Percentiles rank a stretch among this genome's conserved stretches.
These are phyloP conservation scores for Rosa persica DNA, from an alignment of 306 rosid species.

Conservation along the genomic window DNA sequence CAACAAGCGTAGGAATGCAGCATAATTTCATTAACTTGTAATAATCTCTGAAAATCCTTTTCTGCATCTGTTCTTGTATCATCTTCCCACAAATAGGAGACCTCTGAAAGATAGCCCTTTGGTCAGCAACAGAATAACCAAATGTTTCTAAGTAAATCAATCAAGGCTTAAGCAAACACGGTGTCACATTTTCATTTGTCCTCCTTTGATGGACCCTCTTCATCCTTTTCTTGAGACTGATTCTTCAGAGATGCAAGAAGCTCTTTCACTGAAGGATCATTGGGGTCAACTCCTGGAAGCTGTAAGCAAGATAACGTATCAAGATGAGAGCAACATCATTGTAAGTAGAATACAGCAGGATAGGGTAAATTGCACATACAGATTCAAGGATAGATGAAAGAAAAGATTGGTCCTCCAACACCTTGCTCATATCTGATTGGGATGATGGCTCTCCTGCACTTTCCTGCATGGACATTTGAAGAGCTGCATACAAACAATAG, in stretches of 20 bases:
- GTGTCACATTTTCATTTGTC: conserved; percentile 26
- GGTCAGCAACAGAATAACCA: conserved; percentile 8
- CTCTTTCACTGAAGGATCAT: conserved; percentile 45
- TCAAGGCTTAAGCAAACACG: background rate
- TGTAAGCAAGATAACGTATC: conserved; percentile 12
- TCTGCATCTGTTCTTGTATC: conserved; percentile 10
- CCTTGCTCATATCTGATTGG: conserved; percentile 34
- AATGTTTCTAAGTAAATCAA: background rate
- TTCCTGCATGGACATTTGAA: conserved; percentile 46
- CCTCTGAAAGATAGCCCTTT: background rate
- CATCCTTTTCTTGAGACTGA: conserved; percentile 35
- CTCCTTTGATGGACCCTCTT: conserved; percentile 29
- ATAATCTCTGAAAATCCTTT: background rate
- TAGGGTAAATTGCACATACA: conserved; percentile 21
- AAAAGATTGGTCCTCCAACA: conserved; percentile 37
- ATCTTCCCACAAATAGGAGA: conserved; percentile 3
- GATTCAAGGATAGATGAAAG: conserved; percentile 41
- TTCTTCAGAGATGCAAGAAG: conserved; percentile 37
- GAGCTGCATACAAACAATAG: conserved; percentile 30
- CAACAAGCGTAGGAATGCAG: conserved; percentile 1
- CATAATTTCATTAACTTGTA: background rate
- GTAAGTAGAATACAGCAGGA: background rate
- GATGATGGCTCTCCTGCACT: conserved; percentile 10
- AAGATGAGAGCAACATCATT: background rate
- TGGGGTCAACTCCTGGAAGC: conserved; percentile 51